A percentile compares a stretch with the other conserved stretches of the same genome.
Evolutionary conservation across 495 filamentous ascomycete species (phyloP).

Genomic region (Penicillium bovifimosum): DNA sequence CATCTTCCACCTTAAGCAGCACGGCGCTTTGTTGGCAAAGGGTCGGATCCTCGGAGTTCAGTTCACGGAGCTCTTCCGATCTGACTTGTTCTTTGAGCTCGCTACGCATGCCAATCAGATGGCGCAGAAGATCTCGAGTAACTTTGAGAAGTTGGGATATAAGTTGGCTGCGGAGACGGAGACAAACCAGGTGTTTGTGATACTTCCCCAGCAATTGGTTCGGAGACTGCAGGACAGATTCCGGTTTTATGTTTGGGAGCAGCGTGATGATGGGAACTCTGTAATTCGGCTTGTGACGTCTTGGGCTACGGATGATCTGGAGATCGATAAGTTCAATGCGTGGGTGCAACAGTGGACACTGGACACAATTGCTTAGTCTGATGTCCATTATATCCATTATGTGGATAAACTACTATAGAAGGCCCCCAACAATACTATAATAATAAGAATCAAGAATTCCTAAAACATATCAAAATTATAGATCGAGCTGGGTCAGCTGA

Average conservation of each 20-base stretch:
- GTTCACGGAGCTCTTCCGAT: conserved; percentile 38
- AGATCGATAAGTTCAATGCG: conserved; percentile 32
- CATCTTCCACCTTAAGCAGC: conserved; percentile 41
- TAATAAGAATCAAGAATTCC: not conserved
- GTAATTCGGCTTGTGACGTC: conserved; percentile 34
- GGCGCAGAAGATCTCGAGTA: conserved; percentile 30
- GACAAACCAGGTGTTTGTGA: conserved; percentile 37
- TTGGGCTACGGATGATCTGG: conserved; percentile 34
- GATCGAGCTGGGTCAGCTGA: conserved; percentile 3
- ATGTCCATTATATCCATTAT: not conserved
- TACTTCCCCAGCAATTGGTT: conserved; percentile 20
- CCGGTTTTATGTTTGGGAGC: conserved; percentile 34
- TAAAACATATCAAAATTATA: not conserved
- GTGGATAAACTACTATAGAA: not conserved
- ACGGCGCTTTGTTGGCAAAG: conserved; percentile 42
- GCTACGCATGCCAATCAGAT: conserved; percentile 38
- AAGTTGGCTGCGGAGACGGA: conserved; percentile 27
- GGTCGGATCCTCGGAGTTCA: conserved; percentile 39
- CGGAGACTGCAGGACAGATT: conserved; percentile 26
- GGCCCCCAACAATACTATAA: conserved; percentile 2
- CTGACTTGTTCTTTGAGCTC: conserved; percentile 35
- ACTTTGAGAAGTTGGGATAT: conserved; percentile 29
- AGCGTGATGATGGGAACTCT: conserved; percentile 19
- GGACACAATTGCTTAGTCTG: conserved; percentile 3
- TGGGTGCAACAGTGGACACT: conserved; percentile 28